Evolutionary conservation across 331 rosid species (phyloP).

Genomic region (Dryas integrifolia): DNA sequence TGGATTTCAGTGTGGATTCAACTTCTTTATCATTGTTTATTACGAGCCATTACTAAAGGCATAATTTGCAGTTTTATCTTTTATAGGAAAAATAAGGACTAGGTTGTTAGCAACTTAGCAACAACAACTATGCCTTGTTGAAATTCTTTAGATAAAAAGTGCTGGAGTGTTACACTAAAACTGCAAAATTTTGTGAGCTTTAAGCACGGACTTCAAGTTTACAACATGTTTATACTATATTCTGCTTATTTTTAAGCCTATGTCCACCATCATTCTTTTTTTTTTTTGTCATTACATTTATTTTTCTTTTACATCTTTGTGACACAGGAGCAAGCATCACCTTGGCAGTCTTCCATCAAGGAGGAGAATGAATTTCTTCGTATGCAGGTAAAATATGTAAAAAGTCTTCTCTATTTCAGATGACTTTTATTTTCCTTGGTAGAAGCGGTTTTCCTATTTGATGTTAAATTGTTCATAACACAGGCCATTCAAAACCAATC

Average conservation of each 20-base stretch:
- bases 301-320: slow-evolving; percentile 9
- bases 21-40: neutral
- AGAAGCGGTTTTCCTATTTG: slow-evolving; percentile 13
- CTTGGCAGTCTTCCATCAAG: slow-evolving; percentile 59
- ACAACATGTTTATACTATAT: neutral
- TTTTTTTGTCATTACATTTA: neutral
- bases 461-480: slow-evolving; percentile 25
- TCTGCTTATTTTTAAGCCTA: neutral
- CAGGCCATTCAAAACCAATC: slow-evolving; percentile 92
- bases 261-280: neutral
- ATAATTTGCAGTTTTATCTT: neutral
- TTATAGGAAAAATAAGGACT: neutral
- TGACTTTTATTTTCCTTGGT: slow-evolving; percentile 22
- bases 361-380: slow-evolving; percentile 96
- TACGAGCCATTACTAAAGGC: neutral
- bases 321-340: slow-evolving; percentile 57
- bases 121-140: neutral
- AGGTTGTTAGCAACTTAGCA: neutral
- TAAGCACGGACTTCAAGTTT: neutral
- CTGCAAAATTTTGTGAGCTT: too few species aligned
- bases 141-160: neutral
- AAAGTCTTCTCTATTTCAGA: slow-evolving; percentile 15
- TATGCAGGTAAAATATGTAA: slow-evolving; percentile 55
- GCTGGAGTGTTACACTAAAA: neutral
- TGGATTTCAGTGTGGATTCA: neutral